Evolutionary conservation across 768 basidiomycete genomes (phyloP).

Genomic region (Suillus brevipes): DNA sequence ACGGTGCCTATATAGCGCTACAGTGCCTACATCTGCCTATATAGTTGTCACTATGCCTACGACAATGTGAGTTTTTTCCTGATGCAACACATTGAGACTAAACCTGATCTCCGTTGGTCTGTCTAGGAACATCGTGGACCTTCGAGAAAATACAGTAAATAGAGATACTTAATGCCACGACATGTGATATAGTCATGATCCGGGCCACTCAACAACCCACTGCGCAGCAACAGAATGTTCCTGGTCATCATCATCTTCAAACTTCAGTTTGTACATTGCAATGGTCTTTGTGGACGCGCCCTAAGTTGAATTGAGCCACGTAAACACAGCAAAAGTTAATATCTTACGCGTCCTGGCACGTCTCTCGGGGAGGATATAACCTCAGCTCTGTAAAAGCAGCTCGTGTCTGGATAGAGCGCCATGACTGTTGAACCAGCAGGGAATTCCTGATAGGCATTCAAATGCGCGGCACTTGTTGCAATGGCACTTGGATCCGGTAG

Average conservation of each 20-base stretch:
- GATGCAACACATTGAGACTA: neutral
- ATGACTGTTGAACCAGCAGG: conserved; percentile 71
- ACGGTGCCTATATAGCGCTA: no score
- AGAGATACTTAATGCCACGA: conserved; percentile 8
- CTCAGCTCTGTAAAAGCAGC: conserved; percentile 87
- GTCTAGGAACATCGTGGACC: conserved; percentile 7
- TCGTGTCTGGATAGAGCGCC: conserved; percentile 90
- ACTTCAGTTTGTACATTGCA: conserved; percentile 75
- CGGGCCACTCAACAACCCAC: conserved; percentile 82
- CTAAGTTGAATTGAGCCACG: conserved; percentile 15
- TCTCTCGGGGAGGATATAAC: conserved; percentile 69
- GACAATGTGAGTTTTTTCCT: no score
- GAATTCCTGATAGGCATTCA: conserved; percentile 72
- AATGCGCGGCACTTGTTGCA: conserved; percentile 59
- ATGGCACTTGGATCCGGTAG: conserved; percentile 71
- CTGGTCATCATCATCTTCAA: conserved; percentile 87
- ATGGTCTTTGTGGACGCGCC: conserved; percentile 45
- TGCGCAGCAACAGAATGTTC: conserved; percentile 75
- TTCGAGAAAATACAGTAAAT: conserved; percentile 18
- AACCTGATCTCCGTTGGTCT: neutral
- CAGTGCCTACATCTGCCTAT: no score
- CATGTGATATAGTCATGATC: conserved; percentile 21
- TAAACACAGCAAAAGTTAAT: conserved; percentile 6
- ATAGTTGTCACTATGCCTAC: neutral
- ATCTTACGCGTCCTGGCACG: conserved; percentile 40